Evolutionary conservation across 306 rosid species (phyloP), one percentile per base, ranked within the genome.

Genomic region (Medicago lupulina): DNA sequence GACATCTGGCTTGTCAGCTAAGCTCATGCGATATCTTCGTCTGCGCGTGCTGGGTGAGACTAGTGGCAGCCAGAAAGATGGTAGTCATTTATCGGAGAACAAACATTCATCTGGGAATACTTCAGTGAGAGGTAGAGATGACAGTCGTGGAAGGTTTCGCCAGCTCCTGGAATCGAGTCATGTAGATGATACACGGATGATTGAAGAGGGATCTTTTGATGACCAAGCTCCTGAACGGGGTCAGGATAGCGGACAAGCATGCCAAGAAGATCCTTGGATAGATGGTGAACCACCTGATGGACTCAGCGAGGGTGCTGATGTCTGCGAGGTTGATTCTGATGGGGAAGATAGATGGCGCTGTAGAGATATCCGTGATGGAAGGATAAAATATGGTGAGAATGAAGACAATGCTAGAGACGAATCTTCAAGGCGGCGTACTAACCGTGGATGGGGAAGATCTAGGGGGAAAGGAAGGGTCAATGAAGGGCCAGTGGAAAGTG

Each of bases 11-110:
- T 83, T 96, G 81, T 87, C 99, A 72, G 96, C 98, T 67, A 90
- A 92, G 86, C 96, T 96, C 59, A 96, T 96, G 99, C 98, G 91
- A 5, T 92, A 89, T 82, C 97, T 96, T 55, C 99, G 99, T 3
- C 68, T 88, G 49, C 90, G 96, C 8, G 88, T 92, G 76, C 82
- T 92, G 74, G 99, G 99, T 21, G 99, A 96, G 76, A 68, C 88
- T n/a, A 88, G 87, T 81, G 73, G 77, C 60, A 81, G 78, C 85
- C 99, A 92, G 80, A 95, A 85, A 86, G 99, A 92, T 79, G 62
- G 81, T 63, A 44, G 70, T 84, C 93, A 88, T 86, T 53, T 86
- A 79, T 47, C 82, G 9, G 97, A 92, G 63, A 78, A 67, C 70
- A 96, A 84, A 83, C 92, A 84, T 84, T 80, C 91, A 31, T 84